Base-by-base conservation (phyloP, 495 filamentous ascomycete genomes). In the Tuber microsphaerosporum region DNA sequence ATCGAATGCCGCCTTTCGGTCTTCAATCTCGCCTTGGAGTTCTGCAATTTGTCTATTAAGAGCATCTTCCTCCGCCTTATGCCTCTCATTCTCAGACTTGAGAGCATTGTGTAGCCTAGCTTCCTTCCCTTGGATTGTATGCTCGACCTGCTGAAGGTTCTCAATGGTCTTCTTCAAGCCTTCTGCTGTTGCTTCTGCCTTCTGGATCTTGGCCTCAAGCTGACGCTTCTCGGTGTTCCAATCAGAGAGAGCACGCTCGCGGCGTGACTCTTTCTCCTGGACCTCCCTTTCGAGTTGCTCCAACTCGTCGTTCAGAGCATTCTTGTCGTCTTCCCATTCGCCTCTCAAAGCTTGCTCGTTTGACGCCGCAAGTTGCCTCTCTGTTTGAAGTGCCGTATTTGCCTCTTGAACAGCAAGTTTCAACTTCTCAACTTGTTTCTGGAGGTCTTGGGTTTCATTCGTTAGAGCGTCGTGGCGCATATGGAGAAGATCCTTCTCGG, bases 101-200 rank as follows among this genome's bases (percentile, higher is more conserved):
- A 90, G 85, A 43, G 86, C 87, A 75, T 89, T 85, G n/a, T 51
- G 70, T 77, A 80, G 78, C 72, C 87, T 87, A 44, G 83, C 83
- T 70, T 89, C 89, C 77, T 86, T 87, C 17, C 88, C 86, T 56
- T 88, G 87, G 31, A 88, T 83, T 7, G 85, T 86, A 48, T 87
- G 84, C 79, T 89, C 87, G 39, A 85, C 83, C 75, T 90, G 85
- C 75, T 91, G 91, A n/a, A 94, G 85, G 78, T 88, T 89, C 74
- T 92, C 89, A 75, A 93, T 90, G 1, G 91, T 91, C 70, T 88
- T 86, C 82, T 93, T 90, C 43, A 92, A 88, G n/a, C 90, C 89
- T 26, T 86, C 84, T 17, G 89, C 90, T 72, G 91, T 88, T 74
- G 91, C 90, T 79, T 92, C 90, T 3, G 90, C 89, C 77, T 87